Percentiles rank a stretch among this genome's conserved stretches.
These are phyloP conservation scores for Boletus reticulatus DNA, from an alignment of 768 basidiomycete genomes.

Conservation along the genomic window DNA sequence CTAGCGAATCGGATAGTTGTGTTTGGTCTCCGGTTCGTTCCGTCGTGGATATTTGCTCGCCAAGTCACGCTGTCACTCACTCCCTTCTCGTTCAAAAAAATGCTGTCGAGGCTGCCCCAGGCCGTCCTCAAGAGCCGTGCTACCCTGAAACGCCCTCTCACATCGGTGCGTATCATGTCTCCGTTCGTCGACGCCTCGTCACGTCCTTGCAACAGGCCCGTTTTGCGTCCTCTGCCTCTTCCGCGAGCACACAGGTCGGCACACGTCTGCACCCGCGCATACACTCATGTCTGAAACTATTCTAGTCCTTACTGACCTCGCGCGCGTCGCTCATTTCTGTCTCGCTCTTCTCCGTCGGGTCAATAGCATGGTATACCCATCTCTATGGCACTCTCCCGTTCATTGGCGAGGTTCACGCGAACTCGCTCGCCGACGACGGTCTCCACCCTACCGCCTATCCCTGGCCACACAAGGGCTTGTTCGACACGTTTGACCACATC, in stretches of 20 bases:
- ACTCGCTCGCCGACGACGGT: conserved; percentile 89
- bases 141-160: conserved; percentile 44
- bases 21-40: conserved; percentile 48
- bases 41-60: conserved; percentile 43
- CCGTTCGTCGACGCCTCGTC: conserved; percentile 5
- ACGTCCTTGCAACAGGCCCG: conserved; percentile 49
- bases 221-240: conserved; percentile 56
- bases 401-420: conserved; percentile 89
- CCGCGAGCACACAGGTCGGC: conserved; percentile 65
- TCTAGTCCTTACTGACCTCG: conserved; percentile 64
- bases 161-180: conserved; percentile 42
- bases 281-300: not conserved
- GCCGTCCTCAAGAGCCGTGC: conserved; percentile 62
- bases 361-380: conserved; percentile 96
- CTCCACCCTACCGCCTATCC: conserved; percentile 86
- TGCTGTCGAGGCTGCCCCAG: conserved; percentile 81
- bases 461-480: conserved; percentile 84
- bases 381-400: conserved; percentile 90
- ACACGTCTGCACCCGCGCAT: not conserved
- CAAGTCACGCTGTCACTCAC: conserved; percentile 39
- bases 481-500: conserved; percentile 96
- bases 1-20: conserved; percentile 14
- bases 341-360: conserved; percentile 76
- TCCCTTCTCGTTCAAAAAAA: conserved; percentile 54
- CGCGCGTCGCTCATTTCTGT: conserved; percentile 73